Evolutionary conservation across 1,284 basidiomycete genomes (phyloP), one percentile per base, ranked within the genome.

Genomic region (Heterobasidion irregulare): DNA sequence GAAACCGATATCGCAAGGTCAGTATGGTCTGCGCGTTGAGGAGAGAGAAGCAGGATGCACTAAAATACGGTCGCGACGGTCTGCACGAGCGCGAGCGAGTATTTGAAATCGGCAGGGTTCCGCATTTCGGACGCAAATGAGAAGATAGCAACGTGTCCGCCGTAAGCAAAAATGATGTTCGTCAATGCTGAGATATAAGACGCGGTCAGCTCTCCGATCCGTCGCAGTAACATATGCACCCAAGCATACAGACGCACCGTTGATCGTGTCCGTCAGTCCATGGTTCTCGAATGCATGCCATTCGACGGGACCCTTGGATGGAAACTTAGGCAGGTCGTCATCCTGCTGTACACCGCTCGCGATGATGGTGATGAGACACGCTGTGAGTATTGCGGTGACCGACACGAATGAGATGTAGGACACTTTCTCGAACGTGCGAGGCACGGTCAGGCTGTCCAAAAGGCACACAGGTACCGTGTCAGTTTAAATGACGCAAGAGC

Each of bases 381-480:
- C 55, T 8, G 47, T 53, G 36, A 56, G 50, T 9, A 56, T 56
- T 33, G 43, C 43, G 13, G 51, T 53, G 10, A 56, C 51, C 15
- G 51, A 53, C 10, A 56, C 51, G 55, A 56, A 56, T 10, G 55
- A 56, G 41, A 56, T 56, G 51, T 56, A 56, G 13, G 55, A 56
- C 18, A 56, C 50, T 44, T 56, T 56, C 35, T 56, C 55, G 46
- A 56, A 56, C 26, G 55, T 56, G 19, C 55, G 55, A 9, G 55
- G 55, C 9, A 56, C 36, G 34, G 51, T 44, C 13, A 56, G 52
- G 7, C 54, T 56, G 26, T 5, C 26, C 4, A 6, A 26, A 26
- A 26, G 26, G 26, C 4, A 6, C 26, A 26, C 26, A 35, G 35
- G 15, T 38, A 16, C 13, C 15, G 34, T 2, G n/a, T n/a, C 33